Percentiles rank a stretch among this genome's conserved stretches.
These are phyloP conservation scores for Rugonectria rugulosa DNA, from an alignment of 2,329 filamentous ascomycete genomes.

Conservation along the genomic window DNA sequence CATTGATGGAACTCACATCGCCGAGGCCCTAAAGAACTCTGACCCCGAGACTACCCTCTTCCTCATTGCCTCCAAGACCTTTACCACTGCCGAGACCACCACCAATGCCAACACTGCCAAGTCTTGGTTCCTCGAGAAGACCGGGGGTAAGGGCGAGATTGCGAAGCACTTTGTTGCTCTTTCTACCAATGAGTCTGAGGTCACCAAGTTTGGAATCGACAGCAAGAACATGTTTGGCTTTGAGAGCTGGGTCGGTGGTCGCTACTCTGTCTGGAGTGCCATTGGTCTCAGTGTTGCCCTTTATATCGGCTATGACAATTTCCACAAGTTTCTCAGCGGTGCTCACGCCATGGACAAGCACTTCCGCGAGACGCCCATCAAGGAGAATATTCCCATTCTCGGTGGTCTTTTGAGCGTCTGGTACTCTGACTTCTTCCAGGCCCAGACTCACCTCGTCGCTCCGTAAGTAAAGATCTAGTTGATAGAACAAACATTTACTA, in stretches of 20 bases:
- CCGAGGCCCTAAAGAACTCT: constrained; percentile 86
- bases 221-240: constrained; percentile 99
- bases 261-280: constrained; percentile 98
- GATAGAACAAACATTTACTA: constrained; percentile 1
- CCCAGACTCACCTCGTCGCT: constrained; percentile 95
- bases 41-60: constrained; percentile 99
- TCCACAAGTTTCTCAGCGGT: constrained; percentile 92
- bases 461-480: constrained; percentile 66
- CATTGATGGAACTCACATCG: constrained; percentile 98
- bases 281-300: constrained; percentile 94
- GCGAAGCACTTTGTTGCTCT: constrained; percentile 99
- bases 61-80: constrained; percentile 98
- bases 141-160: constrained; percentile 79
- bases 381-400: constrained; percentile 93
- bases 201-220: constrained; percentile 98
- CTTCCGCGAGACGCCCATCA: constrained; percentile 88
- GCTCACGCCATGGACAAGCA: constrained; percentile 99
- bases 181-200: constrained; percentile 93
- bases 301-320: constrained; percentile 97
- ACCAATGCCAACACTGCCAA: constrained; percentile 99
- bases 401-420: constrained; percentile 95
- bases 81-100: constrained; percentile 96
- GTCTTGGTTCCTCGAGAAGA: constrained; percentile 91
- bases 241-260: constrained; percentile 96
- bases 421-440: constrained; percentile 99